Percentiles rank a stretch among this genome's conserved stretches.
Conservation (phyloP, 2,329 filamentous ascomycete species). For the Apiospora malaysiana region DNA sequence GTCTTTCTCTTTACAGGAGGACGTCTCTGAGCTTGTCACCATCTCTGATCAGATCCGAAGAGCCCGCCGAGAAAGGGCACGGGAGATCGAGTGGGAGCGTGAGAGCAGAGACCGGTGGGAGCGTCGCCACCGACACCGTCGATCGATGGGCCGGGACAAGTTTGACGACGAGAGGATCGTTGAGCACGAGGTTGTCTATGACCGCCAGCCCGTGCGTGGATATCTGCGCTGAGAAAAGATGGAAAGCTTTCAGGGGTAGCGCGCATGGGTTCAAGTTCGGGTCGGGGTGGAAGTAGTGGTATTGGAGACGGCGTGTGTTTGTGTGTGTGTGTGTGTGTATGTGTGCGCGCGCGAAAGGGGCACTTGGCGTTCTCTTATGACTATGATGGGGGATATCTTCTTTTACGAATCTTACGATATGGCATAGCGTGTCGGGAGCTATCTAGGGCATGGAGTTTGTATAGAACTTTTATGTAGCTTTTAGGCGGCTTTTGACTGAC, state of each 20-base stretch:
- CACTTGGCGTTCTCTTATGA: conserved; percentile 9
- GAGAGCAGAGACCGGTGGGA: conserved; percentile 60
- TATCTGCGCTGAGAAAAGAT: conserved; percentile 34
- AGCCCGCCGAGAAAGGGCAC: conserved; percentile 57
- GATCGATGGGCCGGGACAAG: conserved; percentile 40
- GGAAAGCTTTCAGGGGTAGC: neutral
- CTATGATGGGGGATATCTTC: conserved; percentile 6
- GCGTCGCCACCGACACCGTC: conserved; percentile 45
- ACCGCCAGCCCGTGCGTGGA: conserved; percentile 44
- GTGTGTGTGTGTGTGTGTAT: neutral
- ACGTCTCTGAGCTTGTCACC: conserved; percentile 83
- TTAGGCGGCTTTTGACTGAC: conserved; percentile 17
- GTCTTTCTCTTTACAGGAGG: conserved; percentile 64
- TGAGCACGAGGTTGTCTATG: conserved; percentile 72
- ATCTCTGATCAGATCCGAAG: conserved; percentile 82
- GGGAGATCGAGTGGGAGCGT: conserved; percentile 65
- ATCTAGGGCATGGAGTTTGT: conserved; percentile 18
- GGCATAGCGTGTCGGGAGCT: conserved; percentile 16
- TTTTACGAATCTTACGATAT: conserved; percentile 15
- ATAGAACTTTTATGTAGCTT: conserved; percentile 20
- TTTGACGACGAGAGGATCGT: conserved; percentile 68
- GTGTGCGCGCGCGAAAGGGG: neutral
- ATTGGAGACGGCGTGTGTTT: neutral
- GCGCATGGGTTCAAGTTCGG: neutral
- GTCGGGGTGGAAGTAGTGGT: neutral